phyloP scores from a whole-genome alignment of 2,329 filamentous ascomycete species.

The Coleophoma eucalyptorum region DNA sequence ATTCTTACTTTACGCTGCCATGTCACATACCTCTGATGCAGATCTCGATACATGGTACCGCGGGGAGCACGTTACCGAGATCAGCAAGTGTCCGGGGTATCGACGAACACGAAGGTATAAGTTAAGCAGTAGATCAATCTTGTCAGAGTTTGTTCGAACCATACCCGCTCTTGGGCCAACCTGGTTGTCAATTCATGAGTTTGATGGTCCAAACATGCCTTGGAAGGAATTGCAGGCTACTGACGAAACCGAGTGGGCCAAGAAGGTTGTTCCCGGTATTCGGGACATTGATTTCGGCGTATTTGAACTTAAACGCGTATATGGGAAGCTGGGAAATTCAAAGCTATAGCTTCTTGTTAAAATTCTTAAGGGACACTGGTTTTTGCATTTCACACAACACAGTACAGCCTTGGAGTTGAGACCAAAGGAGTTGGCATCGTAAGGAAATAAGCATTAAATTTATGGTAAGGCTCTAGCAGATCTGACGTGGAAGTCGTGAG shows the following conservation, averaged over 20 bases:
- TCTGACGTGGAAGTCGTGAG: no score
- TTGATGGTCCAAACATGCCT: background rate
- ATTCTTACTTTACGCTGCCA: background rate
- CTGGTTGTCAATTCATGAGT: background rate
- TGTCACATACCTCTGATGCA: background rate
- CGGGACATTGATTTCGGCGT: background rate
- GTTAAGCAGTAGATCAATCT: background rate
- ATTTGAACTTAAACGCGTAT: background rate
- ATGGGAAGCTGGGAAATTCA: background rate
- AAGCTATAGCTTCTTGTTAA: background rate
- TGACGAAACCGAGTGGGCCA: background rate
- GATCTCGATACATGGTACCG: background rate
- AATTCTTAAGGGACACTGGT: background rate
- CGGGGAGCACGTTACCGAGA: background rate
- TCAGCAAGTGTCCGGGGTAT: background rate
- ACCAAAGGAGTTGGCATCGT: no score
- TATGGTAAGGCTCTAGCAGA: no score
- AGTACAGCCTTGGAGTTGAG: no score
- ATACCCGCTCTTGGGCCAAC: background rate
- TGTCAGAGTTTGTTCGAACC: background rate
- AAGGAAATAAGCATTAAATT: no score
- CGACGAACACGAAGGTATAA: background rate
- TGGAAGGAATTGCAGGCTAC: background rate
- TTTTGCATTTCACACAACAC: background rate
- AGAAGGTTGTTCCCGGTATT: background rate